A percentile compares a stretch with the other conserved stretches of the same genome.
Conservation (phyloP, 2,329 filamentous ascomycete genomes). For the Huntiella abstrusa region DNA sequence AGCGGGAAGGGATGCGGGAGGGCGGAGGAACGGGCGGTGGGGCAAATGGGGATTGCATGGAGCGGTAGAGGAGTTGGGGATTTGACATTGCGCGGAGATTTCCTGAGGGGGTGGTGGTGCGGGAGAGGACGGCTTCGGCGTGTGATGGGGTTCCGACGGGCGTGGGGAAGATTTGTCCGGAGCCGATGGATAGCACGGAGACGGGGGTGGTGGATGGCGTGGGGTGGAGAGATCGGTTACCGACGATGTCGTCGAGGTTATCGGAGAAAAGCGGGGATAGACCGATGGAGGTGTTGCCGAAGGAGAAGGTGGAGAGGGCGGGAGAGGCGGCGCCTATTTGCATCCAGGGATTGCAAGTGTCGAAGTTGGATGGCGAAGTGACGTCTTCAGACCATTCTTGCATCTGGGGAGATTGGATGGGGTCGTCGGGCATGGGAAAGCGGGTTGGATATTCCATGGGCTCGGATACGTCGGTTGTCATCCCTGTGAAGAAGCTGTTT, state of each 20-base stretch:
- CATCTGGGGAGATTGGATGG: no score
- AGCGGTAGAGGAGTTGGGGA: neutral
- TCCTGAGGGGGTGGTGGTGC: neutral
- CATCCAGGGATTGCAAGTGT: neutral
- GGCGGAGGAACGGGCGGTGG: neutral
- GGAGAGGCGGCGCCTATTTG: constrained; percentile 1
- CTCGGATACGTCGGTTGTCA: no score
- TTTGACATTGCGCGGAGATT: constrained; percentile 1
- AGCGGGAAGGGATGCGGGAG: neutral
- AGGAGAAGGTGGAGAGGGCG: constrained; percentile 5
- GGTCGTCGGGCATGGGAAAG: no score
- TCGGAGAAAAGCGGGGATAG: constrained; percentile 9
- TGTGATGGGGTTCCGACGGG: constrained; percentile 6
- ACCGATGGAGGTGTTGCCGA: neutral
- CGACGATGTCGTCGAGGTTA: constrained; percentile 1
- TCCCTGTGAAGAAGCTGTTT: neutral
- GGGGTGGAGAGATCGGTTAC: constrained; percentile 4
- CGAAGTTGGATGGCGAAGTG: neutral
- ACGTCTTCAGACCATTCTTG: no score
- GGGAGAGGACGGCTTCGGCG: neutral
- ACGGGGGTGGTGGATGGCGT: constrained; percentile 10
- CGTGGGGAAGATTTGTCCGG: constrained; percentile 9
- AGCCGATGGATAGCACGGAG: constrained; percentile 7
- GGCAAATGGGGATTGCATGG: neutral
- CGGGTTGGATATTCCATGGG: no score